Evolutionary conservation across 192 early-diverging fungal genomes (phyloP).

Genomic region (Coemansia sp.): DNA sequence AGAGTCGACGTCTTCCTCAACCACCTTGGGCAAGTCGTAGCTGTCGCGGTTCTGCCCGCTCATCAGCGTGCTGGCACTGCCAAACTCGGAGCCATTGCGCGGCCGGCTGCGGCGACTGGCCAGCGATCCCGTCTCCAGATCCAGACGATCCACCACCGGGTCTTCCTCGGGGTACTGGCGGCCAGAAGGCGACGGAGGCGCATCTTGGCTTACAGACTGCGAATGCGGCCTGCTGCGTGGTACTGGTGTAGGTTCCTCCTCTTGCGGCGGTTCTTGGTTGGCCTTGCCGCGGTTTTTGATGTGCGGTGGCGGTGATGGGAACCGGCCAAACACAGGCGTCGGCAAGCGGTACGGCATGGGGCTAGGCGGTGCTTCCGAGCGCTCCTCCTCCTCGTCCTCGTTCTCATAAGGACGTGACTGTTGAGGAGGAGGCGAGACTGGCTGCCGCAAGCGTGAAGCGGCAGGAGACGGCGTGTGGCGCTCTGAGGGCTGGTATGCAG

Average conservation of each 20-base stretch:
- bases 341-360: slow-evolving; percentile 37
- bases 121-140: slow-evolving; percentile 42
- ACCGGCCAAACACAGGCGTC: slow-evolving; percentile 49
- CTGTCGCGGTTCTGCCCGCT: slow-evolving; percentile 20
- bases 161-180: slow-evolving; percentile 26
- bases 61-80: slow-evolving; percentile 51
- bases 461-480: slow-evolving; percentile 20
- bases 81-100: slow-evolving; percentile 39
- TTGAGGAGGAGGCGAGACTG: not conserved
- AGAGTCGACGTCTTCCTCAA: slow-evolving; percentile 53
- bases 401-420: slow-evolving; percentile 5
- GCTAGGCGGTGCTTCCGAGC: slow-evolving; percentile 17
- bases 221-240: slow-evolving; percentile 39
- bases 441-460: not conserved
- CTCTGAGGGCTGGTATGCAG: slow-evolving; percentile 35
- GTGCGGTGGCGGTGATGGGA: slow-evolving; percentile 48
- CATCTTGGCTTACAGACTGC: slow-evolving; percentile 27
- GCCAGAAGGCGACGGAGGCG: not conserved
- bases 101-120: slow-evolving; percentile 39
- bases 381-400: slow-evolving; percentile 11
- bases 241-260: not conserved
- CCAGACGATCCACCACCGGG: slow-evolving; percentile 42
- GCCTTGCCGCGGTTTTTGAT: slow-evolving; percentile 47
- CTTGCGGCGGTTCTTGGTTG: slow-evolving; percentile 3
- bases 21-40: slow-evolving; percentile 46